A percentile compares a stretch with the other conserved stretches of the same genome.
Conservation (phyloP, 352 stramenopile species). For the Globisporangium cystogenes region DNA sequence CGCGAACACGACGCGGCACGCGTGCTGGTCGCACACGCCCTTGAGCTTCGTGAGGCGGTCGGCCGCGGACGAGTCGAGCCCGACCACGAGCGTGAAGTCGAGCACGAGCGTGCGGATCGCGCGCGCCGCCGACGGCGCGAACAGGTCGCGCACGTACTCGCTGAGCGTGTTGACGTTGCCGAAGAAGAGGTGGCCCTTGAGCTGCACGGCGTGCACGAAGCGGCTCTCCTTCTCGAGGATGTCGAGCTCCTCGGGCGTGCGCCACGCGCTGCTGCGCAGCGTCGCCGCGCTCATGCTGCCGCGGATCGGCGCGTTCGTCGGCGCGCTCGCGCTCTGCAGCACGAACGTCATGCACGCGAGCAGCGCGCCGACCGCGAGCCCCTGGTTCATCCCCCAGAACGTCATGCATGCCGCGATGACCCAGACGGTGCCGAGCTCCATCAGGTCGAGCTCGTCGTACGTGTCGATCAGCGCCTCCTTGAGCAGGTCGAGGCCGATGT, state of each 20-base stretch:
- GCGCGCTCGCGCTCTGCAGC: constrained; percentile 77
- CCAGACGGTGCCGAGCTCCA: constrained; percentile 91
- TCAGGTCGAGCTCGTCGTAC: constrained; percentile 78
- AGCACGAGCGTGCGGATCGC: constrained; percentile 72
- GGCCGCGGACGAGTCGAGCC: constrained; percentile 84
- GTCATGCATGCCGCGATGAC: constrained; percentile 89
- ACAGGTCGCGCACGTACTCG: constrained; percentile 78
- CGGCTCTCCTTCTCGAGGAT: constrained; percentile 62
- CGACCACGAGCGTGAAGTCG: constrained; percentile 91
- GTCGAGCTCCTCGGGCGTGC: constrained; percentile 79
- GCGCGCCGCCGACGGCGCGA: constrained; percentile 18
- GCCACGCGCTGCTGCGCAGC: constrained; percentile 69
- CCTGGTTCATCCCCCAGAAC: constrained; percentile 90
- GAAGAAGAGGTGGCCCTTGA: constrained; percentile 85
- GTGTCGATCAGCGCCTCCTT: constrained; percentile 89
- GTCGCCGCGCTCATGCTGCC: constrained; percentile 91
- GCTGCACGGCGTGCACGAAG: constrained; percentile 77
- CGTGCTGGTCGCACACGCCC: constrained; percentile 59
- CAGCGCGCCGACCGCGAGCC: constrained; percentile 83
- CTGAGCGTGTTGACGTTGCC: constrained; percentile 89
- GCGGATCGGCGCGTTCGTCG: constrained; percentile 84
- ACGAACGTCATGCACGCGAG: constrained; percentile 89
- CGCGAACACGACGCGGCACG: constrained; percentile 64
- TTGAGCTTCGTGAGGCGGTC: constrained; percentile 79
- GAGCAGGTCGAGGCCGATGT: constrained; percentile 88